These are phyloP conservation scores for Petunia axillaris DNA, from an alignment of 257 asterid species.

Conservation along the genomic window DNA sequence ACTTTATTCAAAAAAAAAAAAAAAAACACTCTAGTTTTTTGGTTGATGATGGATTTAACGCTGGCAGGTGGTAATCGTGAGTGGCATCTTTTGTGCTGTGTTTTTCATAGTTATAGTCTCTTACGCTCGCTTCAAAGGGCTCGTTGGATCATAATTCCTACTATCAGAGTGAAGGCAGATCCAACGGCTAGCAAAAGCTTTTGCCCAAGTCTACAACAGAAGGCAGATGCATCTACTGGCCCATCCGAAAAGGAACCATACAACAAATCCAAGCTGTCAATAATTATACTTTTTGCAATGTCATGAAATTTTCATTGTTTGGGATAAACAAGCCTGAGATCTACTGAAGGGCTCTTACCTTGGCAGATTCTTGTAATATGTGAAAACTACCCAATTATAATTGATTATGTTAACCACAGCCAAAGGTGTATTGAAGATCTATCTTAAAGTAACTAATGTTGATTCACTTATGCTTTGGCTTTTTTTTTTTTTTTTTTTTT, in stretches of 20 bases:
- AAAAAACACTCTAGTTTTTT: background rate
- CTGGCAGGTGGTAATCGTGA: slow-evolving; percentile 55
- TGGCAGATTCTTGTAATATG: background rate
- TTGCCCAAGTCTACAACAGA: background rate
- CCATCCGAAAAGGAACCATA: background rate
- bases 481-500: background rate
- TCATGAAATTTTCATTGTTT: background rate
- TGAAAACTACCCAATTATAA: background rate
- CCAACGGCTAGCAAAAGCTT: background rate
- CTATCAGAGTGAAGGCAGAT: slow-evolving; percentile 7
- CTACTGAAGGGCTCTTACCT: background rate
- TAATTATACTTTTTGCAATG: background rate
- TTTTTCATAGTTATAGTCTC: slow-evolving; percentile 54
- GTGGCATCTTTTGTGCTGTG: slow-evolving; percentile 39
- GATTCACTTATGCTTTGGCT: background rate
- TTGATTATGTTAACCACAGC: background rate
- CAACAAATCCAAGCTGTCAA: slow-evolving; percentile 2
- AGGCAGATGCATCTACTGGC: background rate
- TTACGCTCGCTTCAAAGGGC: slow-evolving; percentile 79
- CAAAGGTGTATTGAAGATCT: background rate
- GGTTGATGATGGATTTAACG: background rate
- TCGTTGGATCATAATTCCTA: slow-evolving; percentile 64
- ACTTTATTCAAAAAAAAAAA: background rate
- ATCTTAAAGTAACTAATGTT: background rate
- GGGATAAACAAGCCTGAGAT: background rate